Evolutionary conservation across 495 filamentous ascomycete species (phyloP).

Genomic region (Margaritispora aquatica): DNA sequence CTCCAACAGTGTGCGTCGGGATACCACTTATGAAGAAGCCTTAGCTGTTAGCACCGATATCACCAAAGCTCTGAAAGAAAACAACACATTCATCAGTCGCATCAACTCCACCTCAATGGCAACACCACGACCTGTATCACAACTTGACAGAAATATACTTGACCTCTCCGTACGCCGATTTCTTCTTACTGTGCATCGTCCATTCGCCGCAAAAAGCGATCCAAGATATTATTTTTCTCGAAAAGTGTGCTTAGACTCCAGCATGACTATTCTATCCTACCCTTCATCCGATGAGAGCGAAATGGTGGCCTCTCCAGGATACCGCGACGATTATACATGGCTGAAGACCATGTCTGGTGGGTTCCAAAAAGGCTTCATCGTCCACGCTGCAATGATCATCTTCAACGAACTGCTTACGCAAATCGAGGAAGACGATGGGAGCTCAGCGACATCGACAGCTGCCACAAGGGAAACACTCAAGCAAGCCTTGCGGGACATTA

Average conservation of each 20-base stretch:
- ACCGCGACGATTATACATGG: conserved; percentile 11
- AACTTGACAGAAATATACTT: conserved; percentile 27
- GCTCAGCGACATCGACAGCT: not conserved
- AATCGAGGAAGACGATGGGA: conserved; percentile 20
- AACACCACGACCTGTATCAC: not conserved
- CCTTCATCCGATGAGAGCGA: not conserved
- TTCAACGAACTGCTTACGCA: conserved; percentile 19
- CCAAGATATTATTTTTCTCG: conserved; percentile 40
- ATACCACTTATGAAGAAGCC: conserved; percentile 45
- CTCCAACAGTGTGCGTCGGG: conserved; percentile 41
- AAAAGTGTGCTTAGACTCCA: conserved; percentile 38
- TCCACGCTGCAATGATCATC: conserved; percentile 19
- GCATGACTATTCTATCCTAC: conserved; percentile 36
- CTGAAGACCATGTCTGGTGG: conserved; percentile 16
- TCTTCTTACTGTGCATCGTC: conserved; percentile 44
- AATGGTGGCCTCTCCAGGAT: not conserved
- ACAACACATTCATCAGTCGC: conserved; percentile 9
- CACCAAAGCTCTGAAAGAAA: conserved; percentile 29
- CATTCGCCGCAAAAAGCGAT: conserved; percentile 30
- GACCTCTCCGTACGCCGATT: conserved; percentile 44
- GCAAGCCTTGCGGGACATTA: conserved; percentile 19
- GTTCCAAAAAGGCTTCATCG: conserved; percentile 20
- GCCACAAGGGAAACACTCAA: conserved; percentile 6
- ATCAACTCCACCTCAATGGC: not conserved
- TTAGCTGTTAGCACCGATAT: conserved; percentile 40